Evolutionary conservation across 768 basidiomycete species (phyloP).

Genomic region (Tulasnella sp.): DNA sequence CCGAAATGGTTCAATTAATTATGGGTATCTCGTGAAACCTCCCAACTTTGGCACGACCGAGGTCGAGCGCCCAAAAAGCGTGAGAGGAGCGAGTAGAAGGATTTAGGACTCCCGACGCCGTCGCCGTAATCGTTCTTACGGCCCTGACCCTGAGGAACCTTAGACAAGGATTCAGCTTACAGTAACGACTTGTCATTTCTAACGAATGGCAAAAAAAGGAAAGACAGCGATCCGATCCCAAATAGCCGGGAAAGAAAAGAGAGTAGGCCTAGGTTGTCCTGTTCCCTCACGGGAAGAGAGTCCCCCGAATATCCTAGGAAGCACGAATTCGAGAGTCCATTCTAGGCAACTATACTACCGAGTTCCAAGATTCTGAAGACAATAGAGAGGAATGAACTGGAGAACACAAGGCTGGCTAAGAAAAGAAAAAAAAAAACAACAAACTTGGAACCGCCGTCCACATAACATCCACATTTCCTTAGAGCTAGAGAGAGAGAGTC

Average conservation of each 20-base stretch:
- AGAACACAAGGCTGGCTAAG: background rate
- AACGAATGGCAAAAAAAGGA: too few relatives aligned
- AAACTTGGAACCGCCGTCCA: background rate
- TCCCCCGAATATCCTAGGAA: background rate
- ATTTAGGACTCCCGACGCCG: too few relatives aligned
- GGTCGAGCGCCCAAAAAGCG: background rate
- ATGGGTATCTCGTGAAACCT: background rate
- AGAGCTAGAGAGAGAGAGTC: background rate
- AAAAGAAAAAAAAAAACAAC: background rate
- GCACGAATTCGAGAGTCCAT: background rate
- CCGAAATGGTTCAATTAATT: background rate
- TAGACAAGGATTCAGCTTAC: too few relatives aligned
- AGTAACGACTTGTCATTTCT: too few relatives aligned
- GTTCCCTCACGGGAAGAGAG: background rate
- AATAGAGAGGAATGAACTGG: background rate
- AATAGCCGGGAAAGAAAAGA: background rate
- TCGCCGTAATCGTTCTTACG: too few relatives aligned
- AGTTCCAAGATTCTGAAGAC: background rate
- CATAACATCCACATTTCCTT: background rate
- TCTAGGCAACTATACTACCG: background rate
- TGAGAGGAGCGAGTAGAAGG: background rate
- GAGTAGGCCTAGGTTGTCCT: background rate
- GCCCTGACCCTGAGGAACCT: too few relatives aligned
- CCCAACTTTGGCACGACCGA: background rate
- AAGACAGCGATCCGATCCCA: background rate